A percentile compares a stretch with the other conserved stretches of the same genome.
Conservation (phyloP, 1,284 basidiomycete species). For the Hymenochaete sp. region DNA sequence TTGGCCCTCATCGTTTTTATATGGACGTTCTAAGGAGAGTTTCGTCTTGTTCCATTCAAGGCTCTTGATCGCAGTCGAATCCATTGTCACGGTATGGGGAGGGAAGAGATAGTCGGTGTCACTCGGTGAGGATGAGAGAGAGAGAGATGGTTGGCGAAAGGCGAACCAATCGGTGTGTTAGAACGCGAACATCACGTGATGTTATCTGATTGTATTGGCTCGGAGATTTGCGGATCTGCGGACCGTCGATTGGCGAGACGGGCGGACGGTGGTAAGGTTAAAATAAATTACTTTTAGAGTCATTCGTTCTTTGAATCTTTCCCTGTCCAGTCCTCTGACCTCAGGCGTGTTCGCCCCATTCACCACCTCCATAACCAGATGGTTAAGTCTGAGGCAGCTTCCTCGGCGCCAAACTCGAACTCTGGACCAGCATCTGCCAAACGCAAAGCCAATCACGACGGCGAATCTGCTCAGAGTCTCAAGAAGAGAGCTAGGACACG, state of each 20-base stretch:
- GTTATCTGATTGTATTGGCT: background rate
- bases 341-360: no score
- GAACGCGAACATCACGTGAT: background rate
- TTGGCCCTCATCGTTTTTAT: conserved; percentile 64
- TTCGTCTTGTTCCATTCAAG: conserved; percentile 47
- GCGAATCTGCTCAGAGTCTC: conserved; percentile 32
- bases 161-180: background rate
- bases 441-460: conserved; percentile 58
- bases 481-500: conserved; percentile 66
- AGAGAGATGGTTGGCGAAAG: no score
- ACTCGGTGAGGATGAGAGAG: no score
- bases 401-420: no score
- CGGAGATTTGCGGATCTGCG: background rate
- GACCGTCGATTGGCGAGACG: background rate
- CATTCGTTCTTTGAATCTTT: no score
- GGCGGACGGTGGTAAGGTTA: no score
- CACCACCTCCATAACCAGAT: no score
- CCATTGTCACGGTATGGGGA: no score
- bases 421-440: conserved; percentile 27
- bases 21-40: conserved; percentile 65
- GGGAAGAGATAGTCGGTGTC: no score
- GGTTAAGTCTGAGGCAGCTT: conserved; percentile 23
- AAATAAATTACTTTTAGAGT: no score
- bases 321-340: no score
- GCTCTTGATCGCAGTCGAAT: no score